A percentile compares a stretch with the other conserved stretches of the same genome.
These are phyloP conservation scores for Pyricularia pennisetigena DNA, from an alignment of 2,329 filamentous ascomycete genomes.

Conservation along the genomic window DNA sequence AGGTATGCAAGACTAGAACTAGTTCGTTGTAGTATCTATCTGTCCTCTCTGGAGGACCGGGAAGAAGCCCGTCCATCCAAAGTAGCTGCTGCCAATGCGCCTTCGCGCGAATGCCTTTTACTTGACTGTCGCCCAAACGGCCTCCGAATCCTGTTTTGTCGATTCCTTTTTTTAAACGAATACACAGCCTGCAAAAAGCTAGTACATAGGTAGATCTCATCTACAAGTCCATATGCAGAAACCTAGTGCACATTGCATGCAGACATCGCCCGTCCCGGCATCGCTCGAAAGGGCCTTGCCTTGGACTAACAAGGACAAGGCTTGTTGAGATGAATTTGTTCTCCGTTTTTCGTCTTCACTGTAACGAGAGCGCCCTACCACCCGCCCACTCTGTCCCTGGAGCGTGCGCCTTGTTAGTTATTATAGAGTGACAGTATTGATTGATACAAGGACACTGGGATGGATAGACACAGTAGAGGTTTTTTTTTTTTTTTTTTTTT, in stretches of 20 bases:
- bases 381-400: neutral
- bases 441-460: neutral
- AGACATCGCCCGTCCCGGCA: neutral
- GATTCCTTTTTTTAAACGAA: neutral
- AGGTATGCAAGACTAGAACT: too few relatives aligned
- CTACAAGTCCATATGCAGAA: neutral
- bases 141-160: too few relatives aligned
- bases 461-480: neutral
- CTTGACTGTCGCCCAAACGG: neutral
- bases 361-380: neutral
- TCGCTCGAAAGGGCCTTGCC: neutral
- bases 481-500: neutral
- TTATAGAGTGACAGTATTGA: neutral
- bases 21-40: neutral
- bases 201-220: neutral
- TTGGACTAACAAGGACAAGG: neutral
- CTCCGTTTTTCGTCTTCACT: neutral
- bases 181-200: neutral
- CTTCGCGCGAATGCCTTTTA: neutral
- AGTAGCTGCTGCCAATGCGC: neutral
- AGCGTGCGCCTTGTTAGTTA: neutral
- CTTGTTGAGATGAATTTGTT: neutral
- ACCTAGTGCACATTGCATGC: neutral
- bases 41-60: neutral
- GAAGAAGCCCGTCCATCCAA: neutral